Percentiles rank a stretch among this genome's conserved stretches.
These are phyloP conservation scores for Moesziomyces aphidis DNA, from an alignment of 1,284 basidiomycete genomes.

Conservation along the genomic window DNA sequence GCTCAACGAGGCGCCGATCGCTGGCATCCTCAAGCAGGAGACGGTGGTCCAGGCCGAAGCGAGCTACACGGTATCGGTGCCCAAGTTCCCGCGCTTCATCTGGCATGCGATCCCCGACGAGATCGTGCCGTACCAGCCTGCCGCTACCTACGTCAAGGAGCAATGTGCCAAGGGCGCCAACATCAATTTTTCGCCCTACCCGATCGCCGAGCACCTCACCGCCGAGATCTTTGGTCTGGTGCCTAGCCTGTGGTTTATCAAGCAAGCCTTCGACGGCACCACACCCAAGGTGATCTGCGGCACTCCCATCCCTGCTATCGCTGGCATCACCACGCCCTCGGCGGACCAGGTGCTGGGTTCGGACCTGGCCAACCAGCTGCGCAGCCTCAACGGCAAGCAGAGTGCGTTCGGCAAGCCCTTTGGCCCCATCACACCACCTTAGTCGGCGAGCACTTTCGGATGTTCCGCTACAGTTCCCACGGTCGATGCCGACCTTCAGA, in stretches of 20 bases:
- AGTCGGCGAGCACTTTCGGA: no score
- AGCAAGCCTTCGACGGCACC: slow-evolving; percentile 37
- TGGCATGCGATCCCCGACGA: slow-evolving; percentile 61
- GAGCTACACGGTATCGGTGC: slow-evolving; percentile 35
- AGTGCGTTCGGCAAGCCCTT: slow-evolving; percentile 18
- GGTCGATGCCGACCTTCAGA: no score
- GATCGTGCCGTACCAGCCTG: slow-evolving; percentile 54
- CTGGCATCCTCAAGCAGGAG: slow-evolving; percentile 26
- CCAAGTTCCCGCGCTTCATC: slow-evolving; percentile 55
- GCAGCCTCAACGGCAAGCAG: slow-evolving; percentile 13
- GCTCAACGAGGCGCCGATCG: slow-evolving; percentile 32
- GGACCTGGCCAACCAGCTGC: slow-evolving; percentile 29
- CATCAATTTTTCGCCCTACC: slow-evolving; percentile 47
- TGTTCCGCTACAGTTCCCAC: no score
- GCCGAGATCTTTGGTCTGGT: slow-evolving; percentile 40
- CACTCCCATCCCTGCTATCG: slow-evolving; percentile 2
- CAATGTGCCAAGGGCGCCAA: slow-evolving; percentile 62
- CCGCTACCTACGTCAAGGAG: slow-evolving; percentile 46
- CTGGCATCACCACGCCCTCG: slow-evolving; percentile 10
- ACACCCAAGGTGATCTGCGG: slow-evolving; percentile 41
- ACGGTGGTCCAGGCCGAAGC: slow-evolving; percentile 42
- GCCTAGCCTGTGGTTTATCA: slow-evolving; percentile 36
- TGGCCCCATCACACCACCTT: slow-evolving; percentile 1
- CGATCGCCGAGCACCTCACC: slow-evolving; percentile 45
- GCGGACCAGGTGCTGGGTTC: slow-evolving; percentile 22